Base-by-base conservation (phyloP, 139 green algal species). In the Limnomonas spitsbergensis region DNA sequence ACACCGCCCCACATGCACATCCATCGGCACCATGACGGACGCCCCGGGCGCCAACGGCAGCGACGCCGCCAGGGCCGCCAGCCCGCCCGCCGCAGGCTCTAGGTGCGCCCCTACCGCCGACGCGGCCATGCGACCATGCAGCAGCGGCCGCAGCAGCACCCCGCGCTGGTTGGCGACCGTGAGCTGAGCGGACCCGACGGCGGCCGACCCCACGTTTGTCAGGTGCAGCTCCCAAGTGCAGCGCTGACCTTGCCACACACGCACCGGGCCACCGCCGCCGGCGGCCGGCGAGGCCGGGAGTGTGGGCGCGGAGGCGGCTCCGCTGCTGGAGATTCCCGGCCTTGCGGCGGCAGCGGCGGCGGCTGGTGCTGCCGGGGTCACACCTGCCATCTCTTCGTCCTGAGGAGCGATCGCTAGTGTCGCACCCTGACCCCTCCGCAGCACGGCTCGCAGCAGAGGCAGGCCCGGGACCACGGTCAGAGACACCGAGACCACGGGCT, bases 181-280 rank as follows among this genome's bases (percentile, higher is more conserved):
- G 1, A 77, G n/a, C 32, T 26, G 27, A 2, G 71, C 40, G 1
- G 47, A 72, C 7, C 70, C 77, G 4, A 86, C 53, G 2, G 78
- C 35, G 53, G 73, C 40, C 0, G 31, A 1, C 2, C 75, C 78
- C 35, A 69, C 47, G 78, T 88, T 88, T n/a, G 70, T 81, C 27
- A 88, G 78, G n/a, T 47, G 53, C 2, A 88, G 75, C 2, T 37
- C 70, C 81, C 80, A 86, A 36, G 35, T 39, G 54, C 83, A 42
- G 32, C 54, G 53, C 75, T 86, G 81, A 0, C 42, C 73, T 4
- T 52, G 42, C 73, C 29, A 52, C 40, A 78, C 47, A 7, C 3
- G 14, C 26, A 78, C 26, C 31, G 73, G 20, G 31, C 84, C 35
- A 83, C 73, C 26, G 82, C 80, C 53, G 3, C 34, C 38, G 14